Percentiles rank a stretch among this genome's conserved stretches.
These are phyloP conservation scores for Oemleria cerasiformis DNA, from an alignment of 306 rosid genomes.

Conservation along the genomic window DNA sequence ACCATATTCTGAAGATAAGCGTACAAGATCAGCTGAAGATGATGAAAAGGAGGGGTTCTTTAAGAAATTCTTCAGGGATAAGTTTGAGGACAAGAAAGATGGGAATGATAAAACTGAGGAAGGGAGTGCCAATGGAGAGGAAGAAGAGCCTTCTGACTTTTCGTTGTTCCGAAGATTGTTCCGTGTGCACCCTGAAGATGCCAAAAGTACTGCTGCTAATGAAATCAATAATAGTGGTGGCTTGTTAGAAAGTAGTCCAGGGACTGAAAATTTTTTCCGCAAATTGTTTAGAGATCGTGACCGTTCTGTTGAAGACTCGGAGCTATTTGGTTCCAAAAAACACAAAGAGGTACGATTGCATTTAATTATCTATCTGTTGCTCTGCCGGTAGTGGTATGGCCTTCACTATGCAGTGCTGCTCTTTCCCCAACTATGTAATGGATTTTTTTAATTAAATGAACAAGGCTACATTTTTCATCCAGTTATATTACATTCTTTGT, in stretches of 20 bases:
- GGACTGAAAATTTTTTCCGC: conserved; percentile 82
- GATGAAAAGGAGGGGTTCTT: conserved; percentile 92
- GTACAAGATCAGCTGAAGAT: conserved; percentile 59
- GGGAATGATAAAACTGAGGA: conserved; percentile 61
- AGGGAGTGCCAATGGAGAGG: conserved; percentile 61
- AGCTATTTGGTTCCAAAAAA: conserved; percentile 73
- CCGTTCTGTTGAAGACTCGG: conserved; percentile 86
- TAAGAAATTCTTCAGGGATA: conserved; percentile 67
- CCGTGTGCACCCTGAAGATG: conserved; percentile 90
- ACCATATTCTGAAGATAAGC: conserved; percentile 49
- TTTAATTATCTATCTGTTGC: conserved; percentile 21
- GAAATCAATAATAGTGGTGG: conserved; percentile 46
- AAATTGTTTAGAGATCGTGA: conserved; percentile 86
- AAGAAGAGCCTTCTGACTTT: conserved; percentile 76
- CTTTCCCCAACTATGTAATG: not conserved
- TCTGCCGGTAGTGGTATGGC: not conserved
- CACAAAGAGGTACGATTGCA: conserved; percentile 65
- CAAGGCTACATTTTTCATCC: not conserved
- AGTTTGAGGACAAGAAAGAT: conserved; percentile 74
- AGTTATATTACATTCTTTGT: not conserved
- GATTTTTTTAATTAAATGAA: not conserved
- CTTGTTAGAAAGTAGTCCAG: conserved; percentile 77
- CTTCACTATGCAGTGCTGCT: not conserved
- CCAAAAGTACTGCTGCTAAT: conserved; percentile 49
- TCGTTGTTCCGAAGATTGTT: conserved; percentile 74